These are phyloP conservation scores for Coccomyxa subellipsoidea DNA, from an alignment of 163 green algal genomes.

Conservation along the genomic window DNA sequence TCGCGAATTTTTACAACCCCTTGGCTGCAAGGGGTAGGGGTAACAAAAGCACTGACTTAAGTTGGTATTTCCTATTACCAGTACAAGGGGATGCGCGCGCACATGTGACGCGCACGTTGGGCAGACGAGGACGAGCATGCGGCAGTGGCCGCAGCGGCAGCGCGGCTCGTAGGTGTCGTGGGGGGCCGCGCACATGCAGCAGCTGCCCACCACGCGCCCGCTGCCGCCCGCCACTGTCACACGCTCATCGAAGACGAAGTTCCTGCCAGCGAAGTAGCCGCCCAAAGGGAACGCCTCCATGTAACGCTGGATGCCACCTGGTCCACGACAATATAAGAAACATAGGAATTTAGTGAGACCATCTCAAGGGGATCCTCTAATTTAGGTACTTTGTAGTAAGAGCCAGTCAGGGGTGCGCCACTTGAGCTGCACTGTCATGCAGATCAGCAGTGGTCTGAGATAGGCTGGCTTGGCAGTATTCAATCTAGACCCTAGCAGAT, in stretches of 20 bases:
- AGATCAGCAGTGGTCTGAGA: no score
- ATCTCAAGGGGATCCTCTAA: no score
- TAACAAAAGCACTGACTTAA: no score
- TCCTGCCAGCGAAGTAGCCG: conserved; percentile 74
- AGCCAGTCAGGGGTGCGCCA: no score
- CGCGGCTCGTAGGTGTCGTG: conserved; percentile 63
- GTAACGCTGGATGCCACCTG: conserved; percentile 78
- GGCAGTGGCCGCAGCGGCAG: conserved; percentile 43
- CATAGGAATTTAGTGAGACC: no score
- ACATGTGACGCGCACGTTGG: conserved; percentile 24
- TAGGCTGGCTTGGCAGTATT: no score
- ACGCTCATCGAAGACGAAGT: conserved; percentile 74
- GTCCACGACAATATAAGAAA: background rate
- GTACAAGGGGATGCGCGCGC: background rate
- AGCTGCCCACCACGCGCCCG: conserved; percentile 35
- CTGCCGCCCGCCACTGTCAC: conserved; percentile 23
- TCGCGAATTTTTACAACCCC: no score
- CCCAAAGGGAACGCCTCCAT: conserved; percentile 67
- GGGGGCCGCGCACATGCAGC: conserved; percentile 42
- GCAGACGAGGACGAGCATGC: conserved; percentile 65
- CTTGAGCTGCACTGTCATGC: no score
- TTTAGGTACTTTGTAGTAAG: no score
- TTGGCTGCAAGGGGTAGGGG: no score
- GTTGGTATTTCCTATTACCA: no score
- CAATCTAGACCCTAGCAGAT: no score